Evolutionary conservation across 331 rosid species (phyloP), one percentile per base, ranked within the genome.

Genomic region (Quercus lobata): DNA sequence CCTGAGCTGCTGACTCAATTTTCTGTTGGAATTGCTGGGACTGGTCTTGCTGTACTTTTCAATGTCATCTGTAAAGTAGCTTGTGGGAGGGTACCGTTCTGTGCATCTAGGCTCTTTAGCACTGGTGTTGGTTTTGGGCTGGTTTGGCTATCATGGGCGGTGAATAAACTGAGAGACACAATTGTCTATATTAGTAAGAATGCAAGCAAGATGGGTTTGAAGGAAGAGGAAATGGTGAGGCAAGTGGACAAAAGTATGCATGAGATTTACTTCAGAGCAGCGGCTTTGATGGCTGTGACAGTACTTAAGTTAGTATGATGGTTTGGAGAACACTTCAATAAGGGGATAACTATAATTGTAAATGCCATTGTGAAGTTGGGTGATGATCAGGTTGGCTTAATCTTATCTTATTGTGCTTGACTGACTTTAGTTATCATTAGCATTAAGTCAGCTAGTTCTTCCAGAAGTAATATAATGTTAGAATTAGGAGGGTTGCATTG

Each of bases 91-190:
- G 83, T 78, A 41, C 82, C 89, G 61, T 66, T 95, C 27, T 85
- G 91, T 84, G 78, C 90, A 19, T 85, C 91, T 17, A 86, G 77
- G 76, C 76, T 95, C 82, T 76, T 84, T 78, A 84, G 71, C 74
- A 82, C 93, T 0, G 96, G 97, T 18, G 82, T 95, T 24, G 97
- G 96, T 6, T 46, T 91, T 19, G 97, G 94, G 30, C 84, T 95
- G 82, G 82, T 95, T 73, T 93, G 99, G 97, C 92, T 95, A 57
- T 90, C 99, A 54, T 86, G 92, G 86, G 89, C 92, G 34, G 93
- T 95, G 80, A 84, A 87, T 73, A 84, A 84, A 76, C 88, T 92
- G 81, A 86, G 96, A 82, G 77, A 82, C 80, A 86, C 94, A 14
- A 55, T 92, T 56, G 72, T 88, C 19, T 74, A 77, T 69, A 79